phyloP scores from a whole-genome alignment of 116 monocot species.

The Phalaenopsis hybrid region DNA sequence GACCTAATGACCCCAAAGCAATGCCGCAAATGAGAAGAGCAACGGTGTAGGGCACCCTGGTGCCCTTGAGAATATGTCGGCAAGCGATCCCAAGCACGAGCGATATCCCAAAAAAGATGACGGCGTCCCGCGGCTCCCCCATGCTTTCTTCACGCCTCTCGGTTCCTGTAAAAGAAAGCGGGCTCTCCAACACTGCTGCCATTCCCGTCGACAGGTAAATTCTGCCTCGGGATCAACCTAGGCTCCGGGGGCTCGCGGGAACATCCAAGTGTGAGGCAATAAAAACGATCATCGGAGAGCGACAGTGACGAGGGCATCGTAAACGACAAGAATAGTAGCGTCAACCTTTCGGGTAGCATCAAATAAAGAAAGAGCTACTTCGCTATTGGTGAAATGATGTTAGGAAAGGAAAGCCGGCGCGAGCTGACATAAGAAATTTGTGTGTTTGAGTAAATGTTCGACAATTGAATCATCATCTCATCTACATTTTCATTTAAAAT shows the following conservation, averaged over 20 bases:
- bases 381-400: too few relatives aligned
- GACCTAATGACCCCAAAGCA: conserved; percentile 81
- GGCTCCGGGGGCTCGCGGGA: not conserved
- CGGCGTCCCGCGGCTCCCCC: conserved; percentile 59
- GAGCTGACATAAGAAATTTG: too few relatives aligned
- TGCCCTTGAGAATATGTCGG: conserved; percentile 78
- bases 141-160: not conserved
- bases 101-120: conserved; percentile 83
- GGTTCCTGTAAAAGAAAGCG: not conserved
- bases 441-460: too few relatives aligned
- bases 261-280: not conserved
- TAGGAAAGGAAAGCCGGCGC: too few relatives aligned
- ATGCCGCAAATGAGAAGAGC: conserved; percentile 80
- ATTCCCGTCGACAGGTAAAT: not conserved
- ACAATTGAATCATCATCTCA: too few relatives aligned
- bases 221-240: not conserved
- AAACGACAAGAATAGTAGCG: too few relatives aligned
- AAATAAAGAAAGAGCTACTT: too few relatives aligned
- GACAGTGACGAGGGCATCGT: too few relatives aligned
- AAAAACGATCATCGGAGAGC: not conserved
- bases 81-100: conserved; percentile 81
- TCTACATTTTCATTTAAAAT: too few relatives aligned
- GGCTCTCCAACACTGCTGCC: conserved; percentile 7
- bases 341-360: too few relatives aligned
- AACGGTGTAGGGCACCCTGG: conserved; percentile 93